These are phyloP conservation scores for Ormosia semicastrata DNA, from an alignment of 306 rosid genomes.

Conservation along the genomic window DNA sequence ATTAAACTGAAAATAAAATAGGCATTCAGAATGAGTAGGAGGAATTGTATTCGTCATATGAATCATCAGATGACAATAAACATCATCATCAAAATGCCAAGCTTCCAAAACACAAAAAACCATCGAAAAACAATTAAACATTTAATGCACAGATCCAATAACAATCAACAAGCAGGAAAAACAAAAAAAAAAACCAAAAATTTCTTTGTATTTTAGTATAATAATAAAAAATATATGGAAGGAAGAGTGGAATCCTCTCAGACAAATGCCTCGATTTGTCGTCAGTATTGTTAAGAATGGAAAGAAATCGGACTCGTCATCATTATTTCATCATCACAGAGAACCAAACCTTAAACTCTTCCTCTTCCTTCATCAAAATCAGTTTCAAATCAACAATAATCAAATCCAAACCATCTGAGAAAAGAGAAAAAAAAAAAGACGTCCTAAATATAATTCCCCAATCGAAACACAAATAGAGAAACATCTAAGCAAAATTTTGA, in stretches of 20 bases:
- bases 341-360: conserved; percentile 29
- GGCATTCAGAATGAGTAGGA: conserved; percentile 95
- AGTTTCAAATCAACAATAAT: not conserved
- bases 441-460: not conserved
- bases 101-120: too few relatives aligned
- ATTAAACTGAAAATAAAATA: not conserved
- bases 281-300: conserved; percentile 65
- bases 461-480: not conserved
- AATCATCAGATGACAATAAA: conserved; percentile 35
- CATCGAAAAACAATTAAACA: too few relatives aligned
- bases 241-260: conserved; percentile 53
- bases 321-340: conserved; percentile 66
- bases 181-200: not conserved
- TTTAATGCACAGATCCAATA: not conserved
- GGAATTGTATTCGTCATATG: conserved; percentile 49
- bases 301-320: conserved; percentile 89
- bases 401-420: not conserved
- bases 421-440: not conserved
- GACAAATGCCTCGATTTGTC: conserved; percentile 96
- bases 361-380: not conserved
- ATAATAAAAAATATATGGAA: not conserved
- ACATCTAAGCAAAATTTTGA: not conserved
- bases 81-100: conserved; percentile 55
- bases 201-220: too few relatives aligned
- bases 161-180: not conserved